Conservation (phyloP, 176 grass and related monocot species). For the Aechmea fasciata region DNA sequence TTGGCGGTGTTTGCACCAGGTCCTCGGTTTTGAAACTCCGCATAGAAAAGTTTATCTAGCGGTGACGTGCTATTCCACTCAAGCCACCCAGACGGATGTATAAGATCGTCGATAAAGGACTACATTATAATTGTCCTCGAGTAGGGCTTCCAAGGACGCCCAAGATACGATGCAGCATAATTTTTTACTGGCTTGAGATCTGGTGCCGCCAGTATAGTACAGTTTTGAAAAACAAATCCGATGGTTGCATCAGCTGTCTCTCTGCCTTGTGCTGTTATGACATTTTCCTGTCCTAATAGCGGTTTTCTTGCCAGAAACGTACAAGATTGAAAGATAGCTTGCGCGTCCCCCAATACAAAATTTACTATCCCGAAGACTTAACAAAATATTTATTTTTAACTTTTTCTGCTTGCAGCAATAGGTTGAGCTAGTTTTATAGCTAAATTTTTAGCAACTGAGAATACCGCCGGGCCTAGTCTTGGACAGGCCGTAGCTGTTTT, state of each 20-base stretch:
- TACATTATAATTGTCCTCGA: not conserved
- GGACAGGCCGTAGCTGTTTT: too few species aligned
- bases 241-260: not conserved
- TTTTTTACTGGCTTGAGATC: not conserved
- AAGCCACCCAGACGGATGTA: not conserved
- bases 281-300: conserved; percentile 62
- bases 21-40: not conserved
- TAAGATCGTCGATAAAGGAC: not conserved
- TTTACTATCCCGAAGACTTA: too few species aligned
- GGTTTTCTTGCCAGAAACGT: conserved; percentile 44
- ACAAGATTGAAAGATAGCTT: conserved; percentile 61
- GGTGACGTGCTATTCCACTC: not conserved
- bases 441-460: too few species aligned
- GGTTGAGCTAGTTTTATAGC: too few species aligned
- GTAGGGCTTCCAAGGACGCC: not conserved
- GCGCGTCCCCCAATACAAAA: conserved; percentile 76
- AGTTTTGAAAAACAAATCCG: not conserved
- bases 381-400: too few species aligned
- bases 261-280: conserved; percentile 60
- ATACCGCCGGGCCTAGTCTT: too few species aligned
- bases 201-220: not conserved
- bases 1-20: not conserved
- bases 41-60: not conserved
- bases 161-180: not conserved
- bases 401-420: too few species aligned